These are phyloP conservation scores for Saururus chinensis DNA, from an alignment of 164 flowering plant species.

Conservation along the genomic window DNA sequence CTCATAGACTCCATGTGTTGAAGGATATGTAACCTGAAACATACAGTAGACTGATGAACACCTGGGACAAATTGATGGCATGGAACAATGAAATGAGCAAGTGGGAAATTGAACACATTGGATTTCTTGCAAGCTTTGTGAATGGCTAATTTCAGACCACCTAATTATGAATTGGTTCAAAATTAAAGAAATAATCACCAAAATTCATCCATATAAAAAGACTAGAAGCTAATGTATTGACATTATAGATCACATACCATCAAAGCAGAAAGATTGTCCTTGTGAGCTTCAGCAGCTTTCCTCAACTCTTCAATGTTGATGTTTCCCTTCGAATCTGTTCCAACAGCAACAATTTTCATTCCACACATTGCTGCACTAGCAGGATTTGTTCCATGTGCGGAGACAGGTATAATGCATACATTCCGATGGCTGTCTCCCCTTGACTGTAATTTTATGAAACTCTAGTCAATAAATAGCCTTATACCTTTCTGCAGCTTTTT, in stretches of 20 bases:
- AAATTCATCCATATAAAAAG: not conserved
- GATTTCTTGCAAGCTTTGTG: no score
- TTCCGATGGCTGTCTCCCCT: slow-evolving; percentile 91
- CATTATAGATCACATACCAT: slow-evolving; percentile 39
- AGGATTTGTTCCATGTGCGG: slow-evolving; percentile 99
- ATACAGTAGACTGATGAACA: not conserved
- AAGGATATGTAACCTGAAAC: slow-evolving; percentile 91
- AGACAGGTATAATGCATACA: slow-evolving; percentile 96
- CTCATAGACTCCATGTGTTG: slow-evolving; percentile 98
- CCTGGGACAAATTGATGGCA: not conserved
- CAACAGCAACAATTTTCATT: slow-evolving; percentile 90
- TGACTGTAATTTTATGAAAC: slow-evolving; percentile 33
- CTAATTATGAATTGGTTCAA: no score
- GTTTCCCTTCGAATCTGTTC: slow-evolving; percentile 98
- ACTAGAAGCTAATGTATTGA: not conserved
- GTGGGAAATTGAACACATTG: not conserved
- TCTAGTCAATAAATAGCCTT: not conserved
- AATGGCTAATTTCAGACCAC: no score
- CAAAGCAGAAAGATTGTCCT: slow-evolving; percentile 78
- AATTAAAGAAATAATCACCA: no score
- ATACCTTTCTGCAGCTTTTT: not conserved
- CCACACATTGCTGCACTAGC: slow-evolving; percentile 99
- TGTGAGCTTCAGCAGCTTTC: slow-evolving; percentile 90
- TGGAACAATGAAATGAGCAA: not conserved
- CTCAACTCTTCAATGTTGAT: slow-evolving; percentile 82